These are phyloP conservation scores for Coemansia sp. DNA, from an alignment of 192 early-diverging fungal species.

Conservation along the genomic window DNA sequence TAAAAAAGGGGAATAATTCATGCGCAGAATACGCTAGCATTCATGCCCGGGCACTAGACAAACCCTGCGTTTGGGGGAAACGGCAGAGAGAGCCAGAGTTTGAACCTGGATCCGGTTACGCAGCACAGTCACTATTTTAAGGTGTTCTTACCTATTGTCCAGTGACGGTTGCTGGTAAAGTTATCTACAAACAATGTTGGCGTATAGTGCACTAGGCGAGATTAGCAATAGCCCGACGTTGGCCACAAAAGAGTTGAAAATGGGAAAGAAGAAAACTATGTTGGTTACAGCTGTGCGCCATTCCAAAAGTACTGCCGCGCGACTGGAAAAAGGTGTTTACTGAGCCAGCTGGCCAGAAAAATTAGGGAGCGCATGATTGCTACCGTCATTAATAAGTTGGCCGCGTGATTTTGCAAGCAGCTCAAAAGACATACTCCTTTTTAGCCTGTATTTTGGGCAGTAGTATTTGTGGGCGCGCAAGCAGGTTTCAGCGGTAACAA, in stretches of 20 bases:
- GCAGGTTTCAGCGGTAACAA: conserved; percentile 3
- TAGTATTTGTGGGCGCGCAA: neutral
- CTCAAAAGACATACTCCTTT: neutral
- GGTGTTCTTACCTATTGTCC: too few relatives aligned
- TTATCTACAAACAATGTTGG: too few relatives aligned
- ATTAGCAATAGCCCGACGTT: too few relatives aligned
- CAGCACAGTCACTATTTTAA: too few relatives aligned
- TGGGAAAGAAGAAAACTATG: too few relatives aligned
- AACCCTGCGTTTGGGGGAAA: neutral
- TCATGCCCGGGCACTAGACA: conserved; percentile 8
- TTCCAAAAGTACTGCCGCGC: neutral
- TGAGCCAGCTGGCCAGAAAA: neutral
- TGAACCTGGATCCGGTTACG: neutral
- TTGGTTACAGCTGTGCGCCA: too few relatives aligned
- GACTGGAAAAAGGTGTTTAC: neutral
- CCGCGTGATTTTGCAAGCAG: neutral
- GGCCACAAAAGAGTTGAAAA: too few relatives aligned
- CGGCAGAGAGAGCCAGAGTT: neutral
- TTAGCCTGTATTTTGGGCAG: neutral
- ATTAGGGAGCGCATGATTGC: neutral
- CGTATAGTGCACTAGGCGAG: too few relatives aligned
- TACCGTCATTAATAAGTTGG: neutral
- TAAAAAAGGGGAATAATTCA: conserved; percentile 1
- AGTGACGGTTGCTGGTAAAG: too few relatives aligned
- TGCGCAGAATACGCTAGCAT: conserved; percentile 19